Evolutionary conservation across 805 yeast species (phyloP), one percentile per base, ranked within the genome.

Genomic region (Wickerhamomyces rabaulensis): DNA sequence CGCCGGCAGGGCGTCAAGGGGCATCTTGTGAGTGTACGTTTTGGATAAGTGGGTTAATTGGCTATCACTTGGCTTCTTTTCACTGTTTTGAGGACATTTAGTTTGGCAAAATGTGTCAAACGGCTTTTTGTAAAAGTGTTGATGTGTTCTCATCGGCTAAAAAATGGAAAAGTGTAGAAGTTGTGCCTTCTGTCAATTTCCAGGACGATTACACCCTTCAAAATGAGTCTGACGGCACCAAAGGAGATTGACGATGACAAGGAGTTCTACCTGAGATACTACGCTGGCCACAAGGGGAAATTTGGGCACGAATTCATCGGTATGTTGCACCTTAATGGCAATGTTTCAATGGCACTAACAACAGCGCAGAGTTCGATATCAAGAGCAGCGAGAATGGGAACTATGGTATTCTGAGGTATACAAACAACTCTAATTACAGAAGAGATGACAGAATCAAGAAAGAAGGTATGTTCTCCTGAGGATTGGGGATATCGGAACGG

Each of bases 271-370:
- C 41, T 73, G n/a, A 55, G 74, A 27, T 70, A 71, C 51, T 73
- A 73, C 50, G 55, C 75, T 2, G 75, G 75, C 2, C 74, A 70
- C 46, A 60, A 63, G 20, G 78, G 78, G 2, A 56, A 64, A 16
- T 66, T 63, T 48, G 78, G 78, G 3, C 77, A 73, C 47, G 78
- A 74, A 53, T 73, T 71, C 47, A 51, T 73, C 9, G 73, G 68
- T 64, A 36, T 20, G 39, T 36, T 12, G 12, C 20, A 15, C 7
- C n/a, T 4, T 20, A 12, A n/a, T 19, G 25, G 4, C 13, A n/a
- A 12, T 26, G n/a, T 12, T 6, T 13, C 12, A 7, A 19, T 19
- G 15, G 1, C 5, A 31, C 20, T 35, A 39, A 43, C 37, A 17
- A n/a, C 25, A 9, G 12, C 6, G 13, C 22, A 60, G 71, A 69